Evolutionary conservation across 768 basidiomycete species (phyloP), one percentile per base, ranked within the genome.

Genomic region (Trametopsis cervina): DNA sequence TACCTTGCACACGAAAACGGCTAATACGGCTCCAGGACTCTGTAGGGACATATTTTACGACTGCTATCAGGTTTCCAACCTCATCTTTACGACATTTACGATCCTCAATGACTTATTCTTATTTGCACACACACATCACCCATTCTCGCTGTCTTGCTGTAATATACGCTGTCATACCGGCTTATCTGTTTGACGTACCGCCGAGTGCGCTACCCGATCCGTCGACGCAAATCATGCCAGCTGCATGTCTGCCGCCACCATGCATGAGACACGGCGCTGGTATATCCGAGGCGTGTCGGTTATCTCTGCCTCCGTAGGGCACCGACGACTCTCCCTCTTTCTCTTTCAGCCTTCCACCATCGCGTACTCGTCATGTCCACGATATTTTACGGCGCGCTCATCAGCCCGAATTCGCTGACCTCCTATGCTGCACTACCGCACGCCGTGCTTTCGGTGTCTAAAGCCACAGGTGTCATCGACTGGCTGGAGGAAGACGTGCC

Each of bases 401-500:
- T 85, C 59, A 81, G 74, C 54, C 81, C 83, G 0, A 54, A 60
- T 9, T 69, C 67, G 17, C 61, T 75, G 20, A 69, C 67, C 0
- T 39, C 59, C 26, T 80, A 74, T 57, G 61, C 63, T 44, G 67
- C 75, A 13, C 66, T 77, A 37, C 76, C 81, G 2, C 65, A 63
- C 22, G 76, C 78, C 55, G 65, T 87, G 17, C 57, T 91, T 21
- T 72, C 68, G 12, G 76, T 91, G 22, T 65, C 54, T 17, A 50
- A 57, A 18, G 11, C 56, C 2, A 56, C 69, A 1, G 84, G 85
- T 0, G 60, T 74, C 42, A 86, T 94, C 41, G 75, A 77, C 24
- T 92, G 86, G 85, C 69, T 90, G 35, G 77, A 78, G 40, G 67
- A 77, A 39, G 70, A 85, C 62, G 78, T 89, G 15, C 63, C 60